These are phyloP conservation scores for Bullera alba DNA, from an alignment of 768 basidiomycete species.

Conservation along the genomic window DNA sequence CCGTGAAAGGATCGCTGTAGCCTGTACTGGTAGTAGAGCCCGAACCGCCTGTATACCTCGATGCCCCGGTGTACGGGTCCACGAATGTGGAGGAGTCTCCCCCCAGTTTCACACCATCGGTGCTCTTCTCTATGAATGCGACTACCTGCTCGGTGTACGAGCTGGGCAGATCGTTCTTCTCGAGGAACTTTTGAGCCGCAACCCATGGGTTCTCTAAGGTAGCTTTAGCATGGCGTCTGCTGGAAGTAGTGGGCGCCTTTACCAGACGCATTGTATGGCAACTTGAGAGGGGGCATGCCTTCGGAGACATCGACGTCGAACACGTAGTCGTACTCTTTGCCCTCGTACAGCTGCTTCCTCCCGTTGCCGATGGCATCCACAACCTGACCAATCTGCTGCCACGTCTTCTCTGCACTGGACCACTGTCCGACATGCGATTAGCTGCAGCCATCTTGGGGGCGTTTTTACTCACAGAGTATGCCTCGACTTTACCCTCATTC, in stretches of 20 bases:
- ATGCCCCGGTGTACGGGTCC: conserved; percentile 81
- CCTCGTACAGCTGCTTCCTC: conserved; percentile 85
- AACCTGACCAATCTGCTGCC: conserved; percentile 94
- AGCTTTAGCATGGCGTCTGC: too few species aligned
- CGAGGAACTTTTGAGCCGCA: conserved; percentile 83
- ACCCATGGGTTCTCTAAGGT: conserved; percentile 74
- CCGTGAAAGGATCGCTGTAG: conserved; percentile 40
- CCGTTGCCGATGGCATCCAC: conserved; percentile 86
- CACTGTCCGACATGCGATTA: conserved; percentile 69
- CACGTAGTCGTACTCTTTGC: conserved; percentile 97
- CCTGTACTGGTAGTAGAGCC: conserved; percentile 8
- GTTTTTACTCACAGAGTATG: conserved; percentile 65
- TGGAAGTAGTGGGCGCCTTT: conserved; percentile 38
- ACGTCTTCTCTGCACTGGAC: conserved; percentile 61
- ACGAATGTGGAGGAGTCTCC: conserved; percentile 55
- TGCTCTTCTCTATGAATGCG: conserved; percentile 87
- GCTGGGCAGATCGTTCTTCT: conserved; percentile 71
- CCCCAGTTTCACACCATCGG: conserved; percentile 63
- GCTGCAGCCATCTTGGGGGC: too few species aligned
- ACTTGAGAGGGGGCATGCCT: conserved; percentile 81
- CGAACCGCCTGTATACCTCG: conserved; percentile 30
- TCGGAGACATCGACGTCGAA: conserved; percentile 96
- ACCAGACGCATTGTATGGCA: conserved; percentile 89
- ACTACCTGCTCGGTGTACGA: conserved; percentile 84
- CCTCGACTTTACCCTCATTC: conserved; percentile 73